Conservation (phyloP, 495 filamentous ascomycete genomes). For the Neurospora sp. region DNA sequence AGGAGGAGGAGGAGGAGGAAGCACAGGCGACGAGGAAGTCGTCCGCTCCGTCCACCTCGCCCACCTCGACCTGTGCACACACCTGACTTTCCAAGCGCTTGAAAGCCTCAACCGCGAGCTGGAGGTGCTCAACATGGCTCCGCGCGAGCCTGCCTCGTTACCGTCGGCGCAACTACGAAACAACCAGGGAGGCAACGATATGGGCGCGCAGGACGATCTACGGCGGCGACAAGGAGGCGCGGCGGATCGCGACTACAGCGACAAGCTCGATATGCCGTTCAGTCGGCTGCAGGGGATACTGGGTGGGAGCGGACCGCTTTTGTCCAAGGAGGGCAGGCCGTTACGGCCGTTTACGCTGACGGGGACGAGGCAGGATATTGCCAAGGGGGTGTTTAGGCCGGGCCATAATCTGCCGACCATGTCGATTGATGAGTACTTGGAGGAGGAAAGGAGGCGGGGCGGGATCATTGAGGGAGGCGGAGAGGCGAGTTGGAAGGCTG, state of each 20-base stretch:
- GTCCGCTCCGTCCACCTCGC: slow-evolving; percentile 69
- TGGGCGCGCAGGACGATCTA: background rate
- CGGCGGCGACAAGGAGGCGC: slow-evolving; percentile 35
- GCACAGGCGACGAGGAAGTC: slow-evolving; percentile 58
- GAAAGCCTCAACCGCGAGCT: slow-evolving; percentile 78
- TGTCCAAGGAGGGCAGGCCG: slow-evolving; percentile 76
- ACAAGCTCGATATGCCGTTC: background rate
- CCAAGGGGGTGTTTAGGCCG: slow-evolving; percentile 75
- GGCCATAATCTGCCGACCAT: slow-evolving; percentile 94
- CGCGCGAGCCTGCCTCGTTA: slow-evolving; percentile 34
- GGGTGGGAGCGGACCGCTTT: slow-evolving; percentile 51
- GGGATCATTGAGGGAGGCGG: slow-evolving; percentile 90
- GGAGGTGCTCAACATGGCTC: slow-evolving; percentile 67
- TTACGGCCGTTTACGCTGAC: slow-evolving; percentile 84
- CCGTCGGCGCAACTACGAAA: slow-evolving; percentile 4
- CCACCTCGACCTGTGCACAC: slow-evolving; percentile 57
- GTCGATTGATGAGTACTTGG: slow-evolving; percentile 95
- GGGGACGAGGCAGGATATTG: slow-evolving; percentile 64
- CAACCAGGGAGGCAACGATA: background rate
- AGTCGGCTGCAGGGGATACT: slow-evolving; percentile 26
- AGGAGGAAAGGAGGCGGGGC: slow-evolving; percentile 76
- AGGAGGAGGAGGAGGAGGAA: slow-evolving; percentile 42
- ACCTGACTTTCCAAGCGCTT: slow-evolving; percentile 74
- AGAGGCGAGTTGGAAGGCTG: slow-evolving; percentile 46
- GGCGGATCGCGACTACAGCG: slow-evolving; percentile 24